Conservation (phyloP, 2,329 filamentous ascomycete species). For the Venturia carpophila region DNA sequence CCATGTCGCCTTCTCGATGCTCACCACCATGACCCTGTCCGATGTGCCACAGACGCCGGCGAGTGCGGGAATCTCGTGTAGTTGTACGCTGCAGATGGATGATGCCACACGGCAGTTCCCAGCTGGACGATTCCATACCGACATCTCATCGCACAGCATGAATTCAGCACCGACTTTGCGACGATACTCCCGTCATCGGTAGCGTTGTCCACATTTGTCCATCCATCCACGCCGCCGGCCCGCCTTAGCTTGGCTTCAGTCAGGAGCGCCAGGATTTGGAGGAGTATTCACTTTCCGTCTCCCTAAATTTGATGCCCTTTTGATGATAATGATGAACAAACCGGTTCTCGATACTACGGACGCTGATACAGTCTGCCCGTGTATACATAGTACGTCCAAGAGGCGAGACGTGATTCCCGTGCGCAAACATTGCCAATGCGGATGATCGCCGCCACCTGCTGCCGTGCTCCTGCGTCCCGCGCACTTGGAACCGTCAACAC, state of each 20-base stretch:
- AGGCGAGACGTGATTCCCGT: neutral
- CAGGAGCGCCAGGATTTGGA: neutral
- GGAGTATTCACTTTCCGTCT: too few relatives aligned
- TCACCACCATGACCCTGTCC: neutral
- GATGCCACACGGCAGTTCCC: neutral
- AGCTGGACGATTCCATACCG: neutral
- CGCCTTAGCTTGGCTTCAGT: neutral
- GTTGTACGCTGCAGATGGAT: neutral
- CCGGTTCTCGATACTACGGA: neutral
- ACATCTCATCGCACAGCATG: neutral
- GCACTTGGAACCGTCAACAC: neutral
- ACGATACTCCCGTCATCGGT: slow-evolving; percentile 1
- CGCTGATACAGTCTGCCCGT: too few relatives aligned
- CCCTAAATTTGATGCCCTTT: too few relatives aligned
- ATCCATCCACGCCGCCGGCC: neutral
- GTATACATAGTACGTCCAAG: too few relatives aligned
- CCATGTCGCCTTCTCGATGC: neutral
- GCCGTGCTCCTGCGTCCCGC: neutral
- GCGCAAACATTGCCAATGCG: neutral
- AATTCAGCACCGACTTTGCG: neutral
- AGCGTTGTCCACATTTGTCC: slow-evolving; percentile 1
- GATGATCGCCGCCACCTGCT: neutral
- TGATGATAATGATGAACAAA: too few relatives aligned
- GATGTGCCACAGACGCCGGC: neutral
- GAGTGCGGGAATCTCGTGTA: neutral